A percentile compares a stretch with the other conserved stretches of the same genome.
These are phyloP conservation scores for Malus hybrid DNA, from an alignment of 331 rosid genomes.

Conservation along the genomic window DNA sequence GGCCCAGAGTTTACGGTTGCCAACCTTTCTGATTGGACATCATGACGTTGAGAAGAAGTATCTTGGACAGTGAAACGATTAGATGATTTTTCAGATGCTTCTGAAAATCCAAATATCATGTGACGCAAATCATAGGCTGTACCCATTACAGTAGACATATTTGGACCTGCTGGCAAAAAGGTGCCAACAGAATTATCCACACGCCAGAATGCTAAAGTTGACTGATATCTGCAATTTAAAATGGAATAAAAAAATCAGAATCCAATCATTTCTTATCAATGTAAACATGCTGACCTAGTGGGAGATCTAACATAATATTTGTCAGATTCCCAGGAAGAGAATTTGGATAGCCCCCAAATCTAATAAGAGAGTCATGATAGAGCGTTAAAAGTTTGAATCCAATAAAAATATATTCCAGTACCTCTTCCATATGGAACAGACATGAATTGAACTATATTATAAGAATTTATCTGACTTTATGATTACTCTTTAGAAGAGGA, in stretches of 20 bases:
- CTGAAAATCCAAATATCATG: slow-evolving; percentile 60
- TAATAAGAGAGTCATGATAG: neutral
- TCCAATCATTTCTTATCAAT: neutral
- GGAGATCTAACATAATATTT: neutral
- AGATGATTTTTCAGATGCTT: slow-evolving; percentile 29
- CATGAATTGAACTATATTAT: neutral
- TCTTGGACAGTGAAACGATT: slow-evolving; percentile 29
- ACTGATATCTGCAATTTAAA: slow-evolving; percentile 44
- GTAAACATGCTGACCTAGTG: neutral
- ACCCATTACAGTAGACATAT: slow-evolving; percentile 37
- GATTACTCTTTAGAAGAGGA: neutral
- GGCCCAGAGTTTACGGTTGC: slow-evolving; percentile 42
- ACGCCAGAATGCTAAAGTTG: slow-evolving; percentile 75
- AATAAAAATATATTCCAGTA: neutral
- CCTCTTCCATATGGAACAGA: neutral
- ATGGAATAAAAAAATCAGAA: neutral
- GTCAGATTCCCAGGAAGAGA: neutral
- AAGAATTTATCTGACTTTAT: neutral
- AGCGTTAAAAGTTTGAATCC: neutral
- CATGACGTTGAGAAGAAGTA: slow-evolving; percentile 29
- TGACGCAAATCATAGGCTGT: slow-evolving; percentile 72
- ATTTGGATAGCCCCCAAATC: neutral
- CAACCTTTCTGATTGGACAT: slow-evolving; percentile 35
- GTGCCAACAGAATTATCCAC: slow-evolving; percentile 87
- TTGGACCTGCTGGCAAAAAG: slow-evolving; percentile 80